Evolutionary conservation across 805 yeast genomes (phyloP).

Genomic region (Vanderwaltozyma verrucispora): DNA sequence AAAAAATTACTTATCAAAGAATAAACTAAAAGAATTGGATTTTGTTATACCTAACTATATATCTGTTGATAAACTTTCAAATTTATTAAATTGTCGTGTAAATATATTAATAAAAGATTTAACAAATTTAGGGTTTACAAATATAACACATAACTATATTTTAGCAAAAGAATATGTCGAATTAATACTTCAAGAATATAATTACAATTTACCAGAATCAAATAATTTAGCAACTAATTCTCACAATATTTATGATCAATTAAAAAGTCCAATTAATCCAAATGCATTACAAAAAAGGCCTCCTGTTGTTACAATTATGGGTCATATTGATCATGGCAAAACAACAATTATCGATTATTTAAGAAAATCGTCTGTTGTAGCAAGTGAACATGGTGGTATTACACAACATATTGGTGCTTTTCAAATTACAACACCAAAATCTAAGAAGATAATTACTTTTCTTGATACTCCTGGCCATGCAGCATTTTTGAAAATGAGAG

Average conservation of each 20-base stretch:
- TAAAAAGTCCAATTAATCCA: constrained; percentile 44
- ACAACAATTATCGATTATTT: constrained; percentile 85
- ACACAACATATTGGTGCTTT: constrained; percentile 98
- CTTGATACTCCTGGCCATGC: constrained; percentile 98
- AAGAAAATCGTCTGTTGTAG: constrained; percentile 75
- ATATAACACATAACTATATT: constrained; percentile 59
- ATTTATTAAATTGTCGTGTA: constrained; percentile 55
- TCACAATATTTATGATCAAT: constrained; percentile 47
- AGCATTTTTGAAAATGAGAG: constrained; percentile 91
- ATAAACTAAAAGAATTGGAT: constrained; percentile 9
- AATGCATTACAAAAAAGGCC: constrained; percentile 55
- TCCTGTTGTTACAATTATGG: constrained; percentile 96
- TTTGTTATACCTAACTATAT: constrained; percentile 59
- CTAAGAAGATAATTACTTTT: constrained; percentile 73
- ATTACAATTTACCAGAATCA: constrained; percentile 42
- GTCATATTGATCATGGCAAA: constrained; percentile 98
- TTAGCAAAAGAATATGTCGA: constrained; percentile 79
- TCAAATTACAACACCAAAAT: constrained; percentile 65
- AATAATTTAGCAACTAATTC: constrained; percentile 35
- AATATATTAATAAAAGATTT: constrained; percentile 49
- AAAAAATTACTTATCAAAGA: not conserved
- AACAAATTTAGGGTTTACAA: constrained; percentile 62
- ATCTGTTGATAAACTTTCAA: constrained; percentile 70
- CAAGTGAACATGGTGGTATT: constrained; percentile 87
- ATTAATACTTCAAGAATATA: constrained; percentile 81